A percentile compares a stretch with the other conserved stretches of the same genome.
Conservation (phyloP, 352 stramenopile genomes). For the Pythium grandisporangium region DNA sequence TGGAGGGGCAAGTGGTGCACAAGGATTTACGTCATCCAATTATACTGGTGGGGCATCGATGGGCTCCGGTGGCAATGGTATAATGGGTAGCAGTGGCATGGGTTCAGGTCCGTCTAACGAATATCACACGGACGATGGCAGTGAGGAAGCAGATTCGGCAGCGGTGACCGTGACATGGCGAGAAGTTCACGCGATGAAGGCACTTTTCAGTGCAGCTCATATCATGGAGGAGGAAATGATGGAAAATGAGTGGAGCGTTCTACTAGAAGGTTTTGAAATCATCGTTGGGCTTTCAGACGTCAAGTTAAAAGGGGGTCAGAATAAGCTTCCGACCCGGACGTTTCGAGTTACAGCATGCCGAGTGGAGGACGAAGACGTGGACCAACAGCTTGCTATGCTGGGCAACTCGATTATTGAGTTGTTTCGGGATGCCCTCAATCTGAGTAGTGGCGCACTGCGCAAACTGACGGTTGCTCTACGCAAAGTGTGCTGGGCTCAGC, state of each 20-base stretch:
- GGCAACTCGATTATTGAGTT: conserved; percentile 82
- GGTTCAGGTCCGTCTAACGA: not conserved
- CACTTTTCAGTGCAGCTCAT: conserved; percentile 70
- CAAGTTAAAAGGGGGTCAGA: conserved; percentile 65
- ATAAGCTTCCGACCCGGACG: conserved; percentile 63
- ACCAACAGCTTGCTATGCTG: conserved; percentile 82
- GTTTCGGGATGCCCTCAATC: conserved; percentile 59
- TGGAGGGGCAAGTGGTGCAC: not conserved
- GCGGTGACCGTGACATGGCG: conserved; percentile 66
- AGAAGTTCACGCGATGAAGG: conserved; percentile 86
- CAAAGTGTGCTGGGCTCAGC: conserved; percentile 61
- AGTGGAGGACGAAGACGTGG: conserved; percentile 79
- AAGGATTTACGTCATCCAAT: no score
- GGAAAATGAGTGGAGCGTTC: conserved; percentile 59
- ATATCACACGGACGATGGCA: conserved; percentile 21
- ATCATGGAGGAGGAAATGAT: conserved; percentile 82
- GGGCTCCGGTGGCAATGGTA: conserved; percentile 23
- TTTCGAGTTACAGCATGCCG: conserved; percentile 67
- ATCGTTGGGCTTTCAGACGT: conserved; percentile 61
- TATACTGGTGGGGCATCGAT: not conserved
- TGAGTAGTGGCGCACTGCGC: conserved; percentile 46
- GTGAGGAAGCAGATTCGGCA: conserved; percentile 56
- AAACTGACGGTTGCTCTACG: conserved; percentile 54
- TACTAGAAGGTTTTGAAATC: conserved; percentile 78
- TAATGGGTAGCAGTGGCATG: conserved; percentile 2